Evolutionary conservation across 805 yeast genomes (phyloP), one percentile per base, ranked within the genome.

Genomic region (Teunomyces kruisii): DNA sequence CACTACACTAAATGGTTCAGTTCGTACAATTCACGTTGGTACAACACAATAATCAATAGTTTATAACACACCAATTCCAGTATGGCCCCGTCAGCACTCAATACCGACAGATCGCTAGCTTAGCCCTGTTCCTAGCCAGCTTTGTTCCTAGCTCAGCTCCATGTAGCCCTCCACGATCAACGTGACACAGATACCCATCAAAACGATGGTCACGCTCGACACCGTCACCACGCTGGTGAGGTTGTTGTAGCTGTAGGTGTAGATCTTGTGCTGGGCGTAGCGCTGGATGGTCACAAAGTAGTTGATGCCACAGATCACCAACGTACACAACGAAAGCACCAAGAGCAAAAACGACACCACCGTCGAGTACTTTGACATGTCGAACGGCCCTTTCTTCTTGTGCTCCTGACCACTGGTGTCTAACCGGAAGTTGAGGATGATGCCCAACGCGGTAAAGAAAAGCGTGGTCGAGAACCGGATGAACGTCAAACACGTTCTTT

Each of bases 401-500:
- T 10, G 39, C 43, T 22, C 46, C 42, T 10, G 28, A 22, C 7
- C 28, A 45, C 5, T 44, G 5, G 77, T 62, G 41, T 70, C 72
- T 7, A 79, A 55, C 43, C 72, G 63, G 56, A 73, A 76, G 50
- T 78, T 72, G 5, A 78, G 49, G 6, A 73, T 51, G 13, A 79
- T 66, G 1, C 80, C 79, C 28, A 75, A 64, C 1, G 81, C 71
- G 3, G 78, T 67, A 39, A 79, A 62, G 46, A 72, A 67, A 14
- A 78, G 57, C 9, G 79, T 66, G 4, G 71, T 56, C 2, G 79
- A 58, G 51, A 78, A 75, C 42, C 78, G 62, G 35, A 77, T 56
- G 64, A 79, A 78, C 24, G 78, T 64, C 12, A 79, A 58, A 14
- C 78, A 71, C 1, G 83, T 79, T 29, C 83, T 58, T 52, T 79